Percentiles rank a stretch among this genome's conserved stretches.
These are phyloP conservation scores for Nakazawaea siamensis DNA, from an alignment of 805 yeast species.

Conservation along the genomic window DNA sequence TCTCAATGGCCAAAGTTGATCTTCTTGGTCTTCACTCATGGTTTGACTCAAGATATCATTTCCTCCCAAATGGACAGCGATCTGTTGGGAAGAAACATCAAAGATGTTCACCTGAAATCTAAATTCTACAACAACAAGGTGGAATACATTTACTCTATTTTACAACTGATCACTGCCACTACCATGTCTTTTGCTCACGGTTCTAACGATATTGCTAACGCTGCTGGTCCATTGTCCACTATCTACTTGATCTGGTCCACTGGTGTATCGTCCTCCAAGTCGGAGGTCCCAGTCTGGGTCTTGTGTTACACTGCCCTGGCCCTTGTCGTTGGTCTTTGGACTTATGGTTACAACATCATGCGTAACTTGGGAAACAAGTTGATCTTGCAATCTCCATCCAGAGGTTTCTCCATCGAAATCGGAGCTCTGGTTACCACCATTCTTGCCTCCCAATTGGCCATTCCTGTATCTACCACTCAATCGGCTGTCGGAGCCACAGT, in stretches of 20 bases:
- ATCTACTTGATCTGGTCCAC: slow-evolving; percentile 54
- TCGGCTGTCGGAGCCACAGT: slow-evolving; percentile 75
- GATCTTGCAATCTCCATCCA: slow-evolving; percentile 68
- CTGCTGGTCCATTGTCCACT: slow-evolving; percentile 68
- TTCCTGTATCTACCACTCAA: slow-evolving; percentile 75
- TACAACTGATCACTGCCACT: slow-evolving; percentile 67
- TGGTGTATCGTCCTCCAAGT: slow-evolving; percentile 34
- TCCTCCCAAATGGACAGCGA: slow-evolving; percentile 32
- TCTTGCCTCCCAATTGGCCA: slow-evolving; percentile 63
- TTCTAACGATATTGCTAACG: slow-evolving; percentile 72
- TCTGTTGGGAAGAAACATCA: slow-evolving; percentile 36
- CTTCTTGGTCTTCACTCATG: slow-evolving; percentile 45
- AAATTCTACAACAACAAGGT: slow-evolving; percentile 63
- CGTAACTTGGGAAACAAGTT: slow-evolving; percentile 63
- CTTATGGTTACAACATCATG: slow-evolving; percentile 65
- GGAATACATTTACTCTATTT: slow-evolving; percentile 58
- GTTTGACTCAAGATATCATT: slow-evolving; percentile 60
- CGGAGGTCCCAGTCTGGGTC: slow-evolving; percentile 67
- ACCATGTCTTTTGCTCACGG: slow-evolving; percentile 83
- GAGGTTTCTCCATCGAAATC: slow-evolving; percentile 70
- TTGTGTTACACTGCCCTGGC: slow-evolving; percentile 61
- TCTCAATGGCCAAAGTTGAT: slow-evolving; percentile 43
- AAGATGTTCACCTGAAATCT: slow-evolving; percentile 45
- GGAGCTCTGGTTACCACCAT: slow-evolving; percentile 74
- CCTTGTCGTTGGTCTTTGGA: slow-evolving; percentile 62